Evolutionary conservation across 345 rosid species (phyloP), one percentile per base, ranked within the genome.

Genomic region (Angophora floribunda): DNA sequence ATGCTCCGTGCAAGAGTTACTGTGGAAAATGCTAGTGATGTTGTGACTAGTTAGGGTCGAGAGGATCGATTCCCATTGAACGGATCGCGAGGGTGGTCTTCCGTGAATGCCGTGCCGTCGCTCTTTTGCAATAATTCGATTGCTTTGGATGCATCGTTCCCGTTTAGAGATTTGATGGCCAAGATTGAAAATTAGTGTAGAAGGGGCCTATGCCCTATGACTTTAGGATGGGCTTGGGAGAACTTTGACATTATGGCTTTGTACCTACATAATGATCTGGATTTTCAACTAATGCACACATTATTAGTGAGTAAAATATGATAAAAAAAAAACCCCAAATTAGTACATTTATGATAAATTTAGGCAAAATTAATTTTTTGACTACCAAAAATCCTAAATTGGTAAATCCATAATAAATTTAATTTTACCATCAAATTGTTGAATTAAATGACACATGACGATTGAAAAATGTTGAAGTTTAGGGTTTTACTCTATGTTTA

Each of bases 401-500:
- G 22, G 1, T 55, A 55, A 1, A 55, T 0, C 5, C 7, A 0
- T 0, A 8, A 55, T 0, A 55, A 55, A 55, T 55, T 55, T 55
- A 55, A 55, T 55, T 55, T 55, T 55, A 55, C 2, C 3, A 55
- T 21, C 0, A 55, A 55, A 55, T 8, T 55, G 22, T 0, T 21
- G 0, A 55, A 0, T 21, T 21, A 55, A 55, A 55, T 55, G 0
- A 21, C 12, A 55, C 2, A 2, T 3, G 1, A 55, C 0, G 21
- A 1, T 55, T 21, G 1, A 55, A 19, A 2, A 0, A 0, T 21
- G 2, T 55, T 19, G 19, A 0, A 3, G 0, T 21, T 21, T 55
- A 55, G 1, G 0, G 1, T 55, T 55, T 21, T 0, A 3, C 11
- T n/a, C 0, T 21, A 0, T 11, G 8, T 55, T 55, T 55, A 2